Percentiles rank a stretch among this genome's conserved stretches.
Conservation (phyloP, 257 asterid genomes). For the Leptodermis oblonga region DNA sequence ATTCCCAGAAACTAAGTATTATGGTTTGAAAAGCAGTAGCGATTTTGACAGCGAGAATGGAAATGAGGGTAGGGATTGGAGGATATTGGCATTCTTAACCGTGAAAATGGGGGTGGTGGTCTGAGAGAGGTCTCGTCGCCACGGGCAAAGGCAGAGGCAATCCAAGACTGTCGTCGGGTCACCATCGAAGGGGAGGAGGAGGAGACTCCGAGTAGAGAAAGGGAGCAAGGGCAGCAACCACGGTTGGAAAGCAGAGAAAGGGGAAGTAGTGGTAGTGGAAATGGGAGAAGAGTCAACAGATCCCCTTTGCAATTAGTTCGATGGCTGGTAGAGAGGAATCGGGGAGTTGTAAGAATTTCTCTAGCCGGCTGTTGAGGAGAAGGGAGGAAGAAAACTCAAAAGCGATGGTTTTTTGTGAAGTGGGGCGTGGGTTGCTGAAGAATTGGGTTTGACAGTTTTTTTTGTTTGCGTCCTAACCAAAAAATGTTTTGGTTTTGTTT, state of each 20-base stretch:
- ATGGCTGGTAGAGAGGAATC: too few species aligned
- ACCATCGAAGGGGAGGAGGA: slow-evolving; percentile 62
- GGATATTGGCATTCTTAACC: slow-evolving; percentile 26
- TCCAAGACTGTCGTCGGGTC: slow-evolving; percentile 31
- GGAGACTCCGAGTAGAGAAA: slow-evolving; percentile 95
- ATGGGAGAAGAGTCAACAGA: slow-evolving; percentile 84
- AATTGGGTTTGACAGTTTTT: too few species aligned
- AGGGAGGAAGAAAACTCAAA: too few species aligned
- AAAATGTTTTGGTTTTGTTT: too few species aligned
- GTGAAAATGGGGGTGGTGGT: slow-evolving; percentile 40
- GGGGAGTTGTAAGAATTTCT: too few species aligned
- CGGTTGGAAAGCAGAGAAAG: slow-evolving; percentile 73
- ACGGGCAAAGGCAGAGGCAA: slow-evolving; percentile 54
- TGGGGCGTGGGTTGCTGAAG: too few species aligned
- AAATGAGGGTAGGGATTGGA: slow-evolving; percentile 15
- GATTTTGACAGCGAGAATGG: slow-evolving; percentile 73
- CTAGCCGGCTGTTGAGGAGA: too few species aligned
- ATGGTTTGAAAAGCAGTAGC: slow-evolving; percentile 88
- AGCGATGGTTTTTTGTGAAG: too few species aligned
- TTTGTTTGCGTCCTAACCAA: too few species aligned
- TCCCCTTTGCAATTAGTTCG: too few species aligned
- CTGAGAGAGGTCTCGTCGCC: slow-evolving; percentile 57
- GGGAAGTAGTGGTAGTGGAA: slow-evolving; percentile 33
- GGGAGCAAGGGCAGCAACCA: slow-evolving; percentile 51
- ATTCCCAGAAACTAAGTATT: slow-evolving; percentile 39